Conservation (phyloP, 2,329 filamentous ascomycete species). For the Plectosphaerella cucumerina region DNA sequence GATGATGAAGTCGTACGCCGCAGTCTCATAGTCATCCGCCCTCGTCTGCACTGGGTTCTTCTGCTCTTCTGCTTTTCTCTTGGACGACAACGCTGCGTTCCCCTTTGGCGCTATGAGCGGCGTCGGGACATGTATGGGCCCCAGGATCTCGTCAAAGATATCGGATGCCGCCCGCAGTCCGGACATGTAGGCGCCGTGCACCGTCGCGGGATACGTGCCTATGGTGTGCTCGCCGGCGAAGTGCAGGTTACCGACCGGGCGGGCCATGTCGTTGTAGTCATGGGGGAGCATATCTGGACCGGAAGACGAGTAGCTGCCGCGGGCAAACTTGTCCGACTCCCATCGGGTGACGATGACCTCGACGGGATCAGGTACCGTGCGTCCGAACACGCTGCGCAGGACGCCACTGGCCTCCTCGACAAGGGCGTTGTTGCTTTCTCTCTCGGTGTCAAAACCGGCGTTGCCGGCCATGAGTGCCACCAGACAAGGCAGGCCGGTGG, state of each 20-base stretch:
- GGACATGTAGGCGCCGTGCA: conserved; percentile 93
- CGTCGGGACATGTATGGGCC: conserved; percentile 71
- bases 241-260: conserved; percentile 77
- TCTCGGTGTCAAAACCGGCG: conserved; percentile 84
- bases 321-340: conserved; percentile 86
- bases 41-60: conserved; percentile 48
- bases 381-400: conserved; percentile 70
- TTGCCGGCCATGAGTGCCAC: conserved; percentile 95
- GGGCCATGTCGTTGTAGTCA: conserved; percentile 91
- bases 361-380: conserved; percentile 67
- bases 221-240: conserved; percentile 97
- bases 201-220: conserved; percentile 91
- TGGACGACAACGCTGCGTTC: conserved; percentile 31
- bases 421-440: conserved; percentile 68
- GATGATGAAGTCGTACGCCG: conserved; percentile 47
- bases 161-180: conserved; percentile 87
- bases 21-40: conserved; percentile 52
- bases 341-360: conserved; percentile 91
- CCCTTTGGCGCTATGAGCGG: conserved; percentile 70
- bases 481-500: conserved; percentile 80
- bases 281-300: conserved; percentile 76
- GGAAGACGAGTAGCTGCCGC: conserved; percentile 93
- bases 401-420: conserved; percentile 77
- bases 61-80: conserved; percentile 47
- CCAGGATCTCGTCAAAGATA: conserved; percentile 74